Percentiles rank a stretch among this genome's conserved stretches.
Conservation (phyloP, 495 filamentous ascomycete genomes). For the Extremus antarcticus region DNA sequence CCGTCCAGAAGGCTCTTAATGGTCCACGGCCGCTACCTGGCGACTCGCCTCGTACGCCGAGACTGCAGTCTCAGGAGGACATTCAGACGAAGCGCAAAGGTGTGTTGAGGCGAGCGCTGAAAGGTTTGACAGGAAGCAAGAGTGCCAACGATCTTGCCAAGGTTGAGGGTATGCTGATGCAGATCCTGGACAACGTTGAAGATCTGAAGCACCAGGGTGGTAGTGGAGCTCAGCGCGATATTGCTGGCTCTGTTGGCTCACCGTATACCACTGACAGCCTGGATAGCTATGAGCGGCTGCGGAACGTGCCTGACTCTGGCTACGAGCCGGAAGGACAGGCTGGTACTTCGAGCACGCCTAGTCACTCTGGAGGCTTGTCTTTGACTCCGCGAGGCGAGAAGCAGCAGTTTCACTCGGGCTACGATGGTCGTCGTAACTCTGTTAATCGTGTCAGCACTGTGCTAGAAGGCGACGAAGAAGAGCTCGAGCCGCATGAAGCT, state of each 20-base stretch:
- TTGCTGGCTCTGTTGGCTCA: slow-evolving; percentile 12
- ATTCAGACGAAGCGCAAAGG: slow-evolving; percentile 69
- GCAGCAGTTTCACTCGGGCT: slow-evolving; percentile 39
- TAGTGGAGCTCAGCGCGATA: slow-evolving; percentile 20
- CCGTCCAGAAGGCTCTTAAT: slow-evolving; percentile 66
- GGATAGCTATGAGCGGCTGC: slow-evolving; percentile 44
- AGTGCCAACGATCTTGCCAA: slow-evolving; percentile 77
- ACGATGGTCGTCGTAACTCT: slow-evolving; percentile 51
- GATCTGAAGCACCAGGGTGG: slow-evolving; percentile 55
- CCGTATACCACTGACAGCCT: slow-evolving; percentile 22
- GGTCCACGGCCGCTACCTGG: slow-evolving; percentile 80
- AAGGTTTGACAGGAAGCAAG: slow-evolving; percentile 67
- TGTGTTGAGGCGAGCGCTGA: slow-evolving; percentile 82
- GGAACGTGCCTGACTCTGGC: slow-evolving; percentile 46
- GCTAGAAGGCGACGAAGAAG: slow-evolving; percentile 44
- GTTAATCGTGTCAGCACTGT: slow-evolving; percentile 82
- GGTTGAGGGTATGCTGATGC: slow-evolving; percentile 92
- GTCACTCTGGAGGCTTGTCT: slow-evolving; percentile 68
- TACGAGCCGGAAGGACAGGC: slow-evolving; percentile 79
- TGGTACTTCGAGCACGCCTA: slow-evolving; percentile 60
- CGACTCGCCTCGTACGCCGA: slow-evolving; percentile 39
- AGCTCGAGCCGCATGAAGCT: slow-evolving; percentile 24
- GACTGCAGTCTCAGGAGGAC: slow-evolving; percentile 53
- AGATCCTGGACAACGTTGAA: slow-evolving; percentile 84
- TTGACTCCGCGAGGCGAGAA: slow-evolving; percentile 50